Conservation (phyloP, 2,329 filamentous ascomycete species). For the Orbilia oligospora region DNA sequence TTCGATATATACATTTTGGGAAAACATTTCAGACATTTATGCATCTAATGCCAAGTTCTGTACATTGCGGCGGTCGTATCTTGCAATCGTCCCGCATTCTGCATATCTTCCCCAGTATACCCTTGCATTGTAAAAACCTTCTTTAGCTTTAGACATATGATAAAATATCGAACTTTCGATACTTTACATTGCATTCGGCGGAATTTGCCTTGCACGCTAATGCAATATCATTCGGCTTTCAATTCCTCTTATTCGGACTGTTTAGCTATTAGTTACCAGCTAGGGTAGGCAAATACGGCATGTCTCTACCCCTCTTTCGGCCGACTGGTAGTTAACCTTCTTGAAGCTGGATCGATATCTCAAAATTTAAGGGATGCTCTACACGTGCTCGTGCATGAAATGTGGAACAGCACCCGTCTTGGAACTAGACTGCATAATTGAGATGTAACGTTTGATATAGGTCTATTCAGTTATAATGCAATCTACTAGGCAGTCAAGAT, state of each 20-base stretch:
- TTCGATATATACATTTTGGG: constrained; percentile 6
- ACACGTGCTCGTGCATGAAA: constrained; percentile 7
- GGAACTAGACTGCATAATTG: not conserved
- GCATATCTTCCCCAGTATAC: constrained; percentile 5
- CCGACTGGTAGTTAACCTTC: not conserved
- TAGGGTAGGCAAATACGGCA: not conserved
- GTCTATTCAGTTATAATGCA: not conserved
- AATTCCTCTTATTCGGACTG: not conserved
- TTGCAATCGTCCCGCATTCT: constrained; percentile 3
- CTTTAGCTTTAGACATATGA: constrained; percentile 3
- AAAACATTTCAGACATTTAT: constrained; percentile 3
- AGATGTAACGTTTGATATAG: constrained; percentile 15
- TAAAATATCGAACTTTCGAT: constrained; percentile 11
- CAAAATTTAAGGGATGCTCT: constrained; percentile 30
- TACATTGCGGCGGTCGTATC: constrained; percentile 6
- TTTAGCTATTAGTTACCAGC: not conserved
- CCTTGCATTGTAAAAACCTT: not conserved
- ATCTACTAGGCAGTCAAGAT: constrained; percentile 23
- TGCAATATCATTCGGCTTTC: not conserved
- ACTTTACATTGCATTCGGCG: not conserved
- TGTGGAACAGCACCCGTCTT: not conserved
- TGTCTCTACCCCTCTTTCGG: constrained; percentile 5
- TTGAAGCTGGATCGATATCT: not conserved
- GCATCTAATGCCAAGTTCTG: not conserved
- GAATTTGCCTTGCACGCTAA: constrained; percentile 10